Evolutionary conservation across 73 alveolate species (phyloP).

Genomic region (Paramecium biaurelia): DNA sequence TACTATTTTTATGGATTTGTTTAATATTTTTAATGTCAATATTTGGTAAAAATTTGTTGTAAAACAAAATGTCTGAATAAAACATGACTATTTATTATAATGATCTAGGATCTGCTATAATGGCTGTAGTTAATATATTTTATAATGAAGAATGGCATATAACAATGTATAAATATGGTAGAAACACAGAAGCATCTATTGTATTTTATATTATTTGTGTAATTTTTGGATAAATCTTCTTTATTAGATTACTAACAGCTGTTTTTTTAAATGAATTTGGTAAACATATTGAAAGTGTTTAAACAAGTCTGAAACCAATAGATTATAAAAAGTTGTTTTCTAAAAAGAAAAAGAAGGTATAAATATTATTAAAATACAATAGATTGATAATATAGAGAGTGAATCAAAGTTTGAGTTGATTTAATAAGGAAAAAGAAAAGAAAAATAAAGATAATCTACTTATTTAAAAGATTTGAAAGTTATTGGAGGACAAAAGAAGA

Average conservation of each 20-base stretch:
- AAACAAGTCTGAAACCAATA: not conserved
- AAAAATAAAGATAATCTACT: not conserved
- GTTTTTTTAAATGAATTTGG: conserved; percentile 45
- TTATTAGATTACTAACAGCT: conserved; percentile 52
- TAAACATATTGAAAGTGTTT: not conserved
- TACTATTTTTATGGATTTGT: not conserved
- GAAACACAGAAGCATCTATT: not conserved
- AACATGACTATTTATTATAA: conserved; percentile 2
- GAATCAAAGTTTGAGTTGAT: not conserved
- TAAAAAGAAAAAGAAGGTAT: not conserved
- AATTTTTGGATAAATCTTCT: conserved; percentile 43
- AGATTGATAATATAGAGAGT: not conserved
- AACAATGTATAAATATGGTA: conserved; percentile 53
- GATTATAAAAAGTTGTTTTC: not conserved
- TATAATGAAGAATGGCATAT: conserved; percentile 66
- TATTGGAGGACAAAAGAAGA: not conserved
- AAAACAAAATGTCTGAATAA: not conserved
- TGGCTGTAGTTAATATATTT: conserved; percentile 42
- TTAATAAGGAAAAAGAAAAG: not conserved
- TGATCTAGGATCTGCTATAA: conserved; percentile 3
- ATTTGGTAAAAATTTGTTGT: not conserved
- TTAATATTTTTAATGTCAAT: not conserved
- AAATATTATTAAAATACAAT: too few relatives aligned
- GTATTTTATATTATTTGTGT: conserved; percentile 21
- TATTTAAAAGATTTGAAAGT: too few relatives aligned